These are phyloP conservation scores for Fraxinus anomala DNA, from an alignment of 257 asterid species.

Conservation along the genomic window DNA sequence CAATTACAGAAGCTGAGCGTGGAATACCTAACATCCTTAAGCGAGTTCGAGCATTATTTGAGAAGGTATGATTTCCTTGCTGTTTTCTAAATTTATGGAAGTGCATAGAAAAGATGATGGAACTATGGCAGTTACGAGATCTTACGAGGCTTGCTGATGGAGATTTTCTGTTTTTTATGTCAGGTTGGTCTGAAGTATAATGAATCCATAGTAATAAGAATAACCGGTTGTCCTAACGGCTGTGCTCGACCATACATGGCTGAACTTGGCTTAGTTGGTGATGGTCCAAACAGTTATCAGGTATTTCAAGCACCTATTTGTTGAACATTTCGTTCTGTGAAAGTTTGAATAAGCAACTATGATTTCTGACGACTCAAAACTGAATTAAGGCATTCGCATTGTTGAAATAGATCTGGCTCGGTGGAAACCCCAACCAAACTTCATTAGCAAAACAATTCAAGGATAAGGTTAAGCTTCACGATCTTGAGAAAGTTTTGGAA, in stretches of 20 bases:
- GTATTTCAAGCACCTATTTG: slow-evolving; percentile 33
- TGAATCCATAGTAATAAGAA: slow-evolving; percentile 84
- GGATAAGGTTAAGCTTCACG: slow-evolving; percentile 91
- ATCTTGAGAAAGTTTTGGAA: slow-evolving; percentile 87
- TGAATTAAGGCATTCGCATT: slow-evolving; percentile 7
- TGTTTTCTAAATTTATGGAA: slow-evolving; percentile 14
- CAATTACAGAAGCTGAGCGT: slow-evolving; percentile 97
- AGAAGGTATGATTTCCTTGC: slow-evolving; percentile 51
- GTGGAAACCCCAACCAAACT: slow-evolving; percentile 90
- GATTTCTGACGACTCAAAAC: not conserved
- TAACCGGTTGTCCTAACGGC: slow-evolving; percentile 98
- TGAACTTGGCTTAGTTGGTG: slow-evolving; percentile 97
- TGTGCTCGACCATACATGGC: slow-evolving; percentile 99
- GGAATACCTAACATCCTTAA: slow-evolving; percentile 90
- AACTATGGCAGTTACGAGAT: slow-evolving; percentile 9
- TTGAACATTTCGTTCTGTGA: not conserved
- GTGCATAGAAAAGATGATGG: slow-evolving; percentile 2
- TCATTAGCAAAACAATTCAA: slow-evolving; percentile 62
- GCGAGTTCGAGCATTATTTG: slow-evolving; percentile 81
- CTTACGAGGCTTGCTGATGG: slow-evolving; percentile 10
- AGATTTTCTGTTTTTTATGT: slow-evolving; percentile 21
- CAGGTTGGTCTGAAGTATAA: slow-evolving; percentile 92
- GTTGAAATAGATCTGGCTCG: slow-evolving; percentile 78
- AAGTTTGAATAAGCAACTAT: not conserved
- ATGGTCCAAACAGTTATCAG: slow-evolving; percentile 97